These are phyloP conservation scores for Thozetella sp. DNA, from an alignment of 495 filamentous ascomycete species.

Conservation along the genomic window DNA sequence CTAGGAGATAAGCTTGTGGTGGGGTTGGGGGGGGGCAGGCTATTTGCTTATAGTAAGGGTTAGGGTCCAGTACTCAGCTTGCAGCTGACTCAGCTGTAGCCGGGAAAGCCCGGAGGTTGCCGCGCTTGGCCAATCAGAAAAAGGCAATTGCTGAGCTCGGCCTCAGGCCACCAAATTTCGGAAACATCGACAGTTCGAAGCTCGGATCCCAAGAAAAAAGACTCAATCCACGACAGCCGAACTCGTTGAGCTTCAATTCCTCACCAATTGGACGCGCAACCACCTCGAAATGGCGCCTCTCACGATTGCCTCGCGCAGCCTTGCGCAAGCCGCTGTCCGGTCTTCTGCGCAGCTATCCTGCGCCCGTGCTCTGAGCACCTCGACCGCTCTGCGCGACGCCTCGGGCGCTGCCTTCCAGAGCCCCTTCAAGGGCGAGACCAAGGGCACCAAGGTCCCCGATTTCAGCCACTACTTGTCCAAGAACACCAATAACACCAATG, in stretches of 20 bases:
- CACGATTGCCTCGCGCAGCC: slow-evolving; percentile 44
- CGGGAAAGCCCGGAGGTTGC: not conserved
- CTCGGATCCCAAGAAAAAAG: slow-evolving; percentile 45
- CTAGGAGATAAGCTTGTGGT: not conserved
- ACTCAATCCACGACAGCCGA: slow-evolving; percentile 38
- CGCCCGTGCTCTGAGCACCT: slow-evolving; percentile 48
- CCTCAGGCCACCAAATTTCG: slow-evolving; percentile 29
- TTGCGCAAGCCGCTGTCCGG: slow-evolving; percentile 39
- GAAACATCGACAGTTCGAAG: slow-evolving; percentile 28
- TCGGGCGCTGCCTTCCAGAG: slow-evolving; percentile 39
- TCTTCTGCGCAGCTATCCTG: slow-evolving; percentile 27
- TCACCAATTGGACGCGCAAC: slow-evolving; percentile 32
- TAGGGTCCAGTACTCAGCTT: no score
- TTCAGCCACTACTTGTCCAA: slow-evolving; percentile 86
- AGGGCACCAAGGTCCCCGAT: slow-evolving; percentile 73
- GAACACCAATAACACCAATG: slow-evolving; percentile 64
- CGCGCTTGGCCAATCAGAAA: not conserved
- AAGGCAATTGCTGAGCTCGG: slow-evolving; percentile 5
- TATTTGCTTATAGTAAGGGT: no score
- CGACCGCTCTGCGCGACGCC: slow-evolving; percentile 34
- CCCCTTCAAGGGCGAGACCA: slow-evolving; percentile 65
- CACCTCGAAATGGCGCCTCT: slow-evolving; percentile 44
- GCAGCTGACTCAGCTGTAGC: not conserved
- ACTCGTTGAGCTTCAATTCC: slow-evolving; percentile 11
- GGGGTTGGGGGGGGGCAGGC: not conserved